These are phyloP conservation scores for Pichia kluyveri DNA, from an alignment of 805 yeast genomes.

Conservation along the genomic window DNA sequence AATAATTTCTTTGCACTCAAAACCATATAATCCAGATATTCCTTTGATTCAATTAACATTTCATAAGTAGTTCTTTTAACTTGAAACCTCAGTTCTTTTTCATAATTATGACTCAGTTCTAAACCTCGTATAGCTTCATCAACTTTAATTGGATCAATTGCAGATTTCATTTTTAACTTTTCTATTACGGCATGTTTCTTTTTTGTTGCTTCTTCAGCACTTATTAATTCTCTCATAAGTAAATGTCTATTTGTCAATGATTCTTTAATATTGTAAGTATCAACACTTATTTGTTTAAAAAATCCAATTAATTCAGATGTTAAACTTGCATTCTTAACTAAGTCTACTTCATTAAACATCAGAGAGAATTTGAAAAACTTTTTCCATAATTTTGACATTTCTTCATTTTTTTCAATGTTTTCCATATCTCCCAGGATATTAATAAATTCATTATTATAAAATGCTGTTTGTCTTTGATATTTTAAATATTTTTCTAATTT, in stretches of 20 bases:
- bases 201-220: slow-evolving; percentile 68
- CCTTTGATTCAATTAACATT: slow-evolving; percentile 65
- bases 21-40: slow-evolving; percentile 53
- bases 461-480: slow-evolving; percentile 44
- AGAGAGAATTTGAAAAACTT: slow-evolving; percentile 62
- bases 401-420: slow-evolving; percentile 42
- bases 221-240: slow-evolving; percentile 78
- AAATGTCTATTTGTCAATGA: slow-evolving; percentile 87
- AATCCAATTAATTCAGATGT: slow-evolving; percentile 74
- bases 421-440: slow-evolving; percentile 32
- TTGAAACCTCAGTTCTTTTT: slow-evolving; percentile 67
- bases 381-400: slow-evolving; percentile 73
- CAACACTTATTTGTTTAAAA: slow-evolving; percentile 52
- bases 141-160: slow-evolving; percentile 78
- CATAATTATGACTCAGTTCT: slow-evolving; percentile 69
- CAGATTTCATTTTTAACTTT: slow-evolving; percentile 59
- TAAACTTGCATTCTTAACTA: slow-evolving; percentile 62
- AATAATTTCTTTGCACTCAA: slow-evolving; percentile 38
- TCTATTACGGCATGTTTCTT: slow-evolving; percentile 63
- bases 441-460: slow-evolving; percentile 36
- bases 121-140: slow-evolving; percentile 80
- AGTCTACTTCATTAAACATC: slow-evolving; percentile 66
- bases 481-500: slow-evolving; percentile 47
- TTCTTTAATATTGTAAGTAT: slow-evolving; percentile 84
- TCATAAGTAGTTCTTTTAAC: slow-evolving; percentile 79